Percentiles rank a stretch among this genome's conserved stretches.
These are phyloP conservation scores for Mortierella sp. DNA, from an alignment of 371 early-diverging fungal genomes.

Conservation along the genomic window DNA sequence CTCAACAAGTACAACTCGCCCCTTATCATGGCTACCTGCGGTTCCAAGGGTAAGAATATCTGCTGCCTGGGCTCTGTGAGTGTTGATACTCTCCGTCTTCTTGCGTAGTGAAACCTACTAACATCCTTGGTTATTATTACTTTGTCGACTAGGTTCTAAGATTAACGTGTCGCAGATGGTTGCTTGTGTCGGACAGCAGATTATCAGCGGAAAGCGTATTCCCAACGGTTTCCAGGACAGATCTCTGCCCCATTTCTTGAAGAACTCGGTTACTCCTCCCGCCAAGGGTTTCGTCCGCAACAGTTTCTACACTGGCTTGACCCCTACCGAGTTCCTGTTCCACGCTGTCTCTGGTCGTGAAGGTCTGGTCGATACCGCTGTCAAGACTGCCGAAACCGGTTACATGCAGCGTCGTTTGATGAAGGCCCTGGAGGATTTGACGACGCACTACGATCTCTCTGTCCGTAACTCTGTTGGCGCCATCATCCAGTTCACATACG, in stretches of 20 bases:
- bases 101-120: neutral
- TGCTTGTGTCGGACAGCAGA: conserved; percentile 99
- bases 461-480: conserved; percentile 96
- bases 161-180: conserved; percentile 99
- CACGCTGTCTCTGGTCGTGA: conserved; percentile 99
- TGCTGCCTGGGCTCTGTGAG: neutral
- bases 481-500: conserved; percentile 97
- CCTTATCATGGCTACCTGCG: conserved; percentile 98
- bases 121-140: conserved; percentile 3
- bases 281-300: conserved; percentile 99
- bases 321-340: conserved; percentile 98
- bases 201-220: conserved; percentile 97
- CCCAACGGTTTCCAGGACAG: conserved; percentile 98
- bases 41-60: conserved; percentile 87
- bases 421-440: conserved; percentile 99
- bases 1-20: conserved; percentile 97
- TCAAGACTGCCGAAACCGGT: conserved; percentile 99
- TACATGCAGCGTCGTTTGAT: conserved; percentile 99
- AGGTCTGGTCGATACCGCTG: conserved; percentile 99
- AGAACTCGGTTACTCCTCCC: conserved; percentile 90
- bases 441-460: conserved; percentile 95
- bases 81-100: neutral
- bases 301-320: conserved; percentile 97
- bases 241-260: conserved; percentile 97
- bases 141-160: conserved; percentile 75